A percentile compares a stretch with the other conserved stretches of the same genome.
Conservation (phyloP, 441 rosid genomes). For the Kokia cookei region DNA sequence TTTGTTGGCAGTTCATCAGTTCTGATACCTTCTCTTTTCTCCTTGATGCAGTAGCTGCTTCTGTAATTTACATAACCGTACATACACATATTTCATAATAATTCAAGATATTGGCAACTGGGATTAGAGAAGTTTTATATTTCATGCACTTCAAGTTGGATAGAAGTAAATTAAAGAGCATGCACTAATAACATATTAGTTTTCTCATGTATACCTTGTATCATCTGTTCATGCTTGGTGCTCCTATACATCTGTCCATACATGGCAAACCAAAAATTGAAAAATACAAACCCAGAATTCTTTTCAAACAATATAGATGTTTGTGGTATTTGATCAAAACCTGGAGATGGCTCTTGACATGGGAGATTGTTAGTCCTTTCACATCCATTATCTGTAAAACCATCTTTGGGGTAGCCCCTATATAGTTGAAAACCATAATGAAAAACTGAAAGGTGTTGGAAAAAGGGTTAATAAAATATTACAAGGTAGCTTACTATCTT, state of each 20-base stretch:
- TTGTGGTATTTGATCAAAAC: slow-evolving; percentile 14
- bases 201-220: slow-evolving; percentile 49
- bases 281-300: neutral
- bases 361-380: slow-evolving; percentile 57
- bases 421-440: neutral
- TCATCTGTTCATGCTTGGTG: slow-evolving; percentile 69
- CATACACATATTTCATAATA: neutral
- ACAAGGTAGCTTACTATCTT: slow-evolving; percentile 38
- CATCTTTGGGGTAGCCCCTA: slow-evolving; percentile 66
- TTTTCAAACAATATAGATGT: neutral
- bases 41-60: slow-evolving; percentile 22
- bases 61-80: slow-evolving; percentile 17
- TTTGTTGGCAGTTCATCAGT: neutral
- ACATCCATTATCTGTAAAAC: slow-evolving; percentile 56
- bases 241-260: slow-evolving; percentile 63
- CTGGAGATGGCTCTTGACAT: slow-evolving; percentile 76
- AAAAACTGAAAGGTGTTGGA: neutral
- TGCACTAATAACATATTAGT: neutral
- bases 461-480: neutral
- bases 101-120: neutral
- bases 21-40: slow-evolving; percentile 3
- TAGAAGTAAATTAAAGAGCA: neutral
- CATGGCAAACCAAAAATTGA: neutral
- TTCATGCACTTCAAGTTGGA: neutral
- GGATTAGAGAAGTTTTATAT: neutral